A percentile compares a stretch with the other conserved stretches of the same genome.
Conservation (phyloP, 2,329 filamentous ascomycete genomes). For the Akanthomyces lecanii region DNA sequence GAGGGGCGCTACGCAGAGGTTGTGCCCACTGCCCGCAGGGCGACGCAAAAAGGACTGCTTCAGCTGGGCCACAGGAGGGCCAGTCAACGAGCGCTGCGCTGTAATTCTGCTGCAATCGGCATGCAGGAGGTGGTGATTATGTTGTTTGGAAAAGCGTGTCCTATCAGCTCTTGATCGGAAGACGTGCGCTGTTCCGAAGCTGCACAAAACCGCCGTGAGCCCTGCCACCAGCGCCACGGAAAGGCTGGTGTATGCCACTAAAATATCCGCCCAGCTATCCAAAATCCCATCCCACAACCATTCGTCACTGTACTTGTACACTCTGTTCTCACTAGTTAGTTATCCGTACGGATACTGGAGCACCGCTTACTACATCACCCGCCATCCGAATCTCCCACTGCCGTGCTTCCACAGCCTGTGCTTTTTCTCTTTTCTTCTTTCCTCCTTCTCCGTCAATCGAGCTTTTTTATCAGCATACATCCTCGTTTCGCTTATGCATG, state of each 20-base stretch:
- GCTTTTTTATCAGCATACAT: too few relatives aligned
- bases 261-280: too few relatives aligned
- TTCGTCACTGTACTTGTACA: neutral
- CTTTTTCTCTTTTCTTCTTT: neutral
- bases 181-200: neutral
- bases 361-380: neutral
- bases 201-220: neutral
- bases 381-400: neutral
- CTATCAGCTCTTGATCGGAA: too few relatives aligned
- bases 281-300: neutral
- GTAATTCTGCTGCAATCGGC: neutral
- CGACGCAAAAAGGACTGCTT: neutral
- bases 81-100: neutral
- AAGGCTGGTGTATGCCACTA: neutral
- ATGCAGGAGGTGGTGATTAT: constrained; percentile 1
- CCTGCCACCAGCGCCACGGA: neutral
- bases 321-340: neutral
- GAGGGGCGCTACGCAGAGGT: neutral
- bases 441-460: neutral
- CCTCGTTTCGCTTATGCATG: neutral
- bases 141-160: neutral
- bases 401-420: neutral
- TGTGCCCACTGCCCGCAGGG: neutral
- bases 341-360: neutral
- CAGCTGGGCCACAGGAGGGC: neutral